A percentile compares a stretch with the other conserved stretches of the same genome.
These are phyloP conservation scores for Laetiporus sulphureus DNA, from an alignment of 1,284 basidiomycete genomes.

Conservation along the genomic window DNA sequence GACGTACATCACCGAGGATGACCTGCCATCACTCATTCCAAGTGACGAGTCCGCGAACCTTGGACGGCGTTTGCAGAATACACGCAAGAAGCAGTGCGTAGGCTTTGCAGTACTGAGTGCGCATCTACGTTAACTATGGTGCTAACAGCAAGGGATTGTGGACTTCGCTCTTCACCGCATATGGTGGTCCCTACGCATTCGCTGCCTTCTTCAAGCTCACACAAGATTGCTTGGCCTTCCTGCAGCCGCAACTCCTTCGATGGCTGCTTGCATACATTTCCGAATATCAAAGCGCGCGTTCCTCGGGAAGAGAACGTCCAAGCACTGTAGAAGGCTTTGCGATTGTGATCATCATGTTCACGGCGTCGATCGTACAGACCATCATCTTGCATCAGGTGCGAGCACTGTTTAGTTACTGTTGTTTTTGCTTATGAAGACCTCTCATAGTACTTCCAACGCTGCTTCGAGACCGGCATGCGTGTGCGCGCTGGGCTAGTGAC, in stretches of 20 bases:
- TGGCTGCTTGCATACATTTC: slow-evolving; percentile 80
- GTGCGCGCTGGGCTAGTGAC: slow-evolving; percentile 85
- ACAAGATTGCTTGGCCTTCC: slow-evolving; percentile 79
- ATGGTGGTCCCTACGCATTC: slow-evolving; percentile 70
- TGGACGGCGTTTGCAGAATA: slow-evolving; percentile 53
- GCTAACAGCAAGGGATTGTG: slow-evolving; percentile 49
- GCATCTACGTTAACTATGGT: neutral
- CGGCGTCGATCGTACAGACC: slow-evolving; percentile 71
- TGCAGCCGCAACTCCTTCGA: slow-evolving; percentile 86
- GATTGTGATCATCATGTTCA: slow-evolving; percentile 77
- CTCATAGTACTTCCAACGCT: slow-evolving; percentile 72
- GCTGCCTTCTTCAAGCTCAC: slow-evolving; percentile 67
- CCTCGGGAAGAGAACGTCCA: slow-evolving; percentile 20
- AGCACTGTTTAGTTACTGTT: too few species aligned
- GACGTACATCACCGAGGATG: slow-evolving; percentile 67
- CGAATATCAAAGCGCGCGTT: slow-evolving; percentile 52
- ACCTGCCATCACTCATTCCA: slow-evolving; percentile 63
- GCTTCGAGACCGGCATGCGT: slow-evolving; percentile 86
- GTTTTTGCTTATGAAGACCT: too few species aligned
- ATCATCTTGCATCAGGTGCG: slow-evolving; percentile 79
- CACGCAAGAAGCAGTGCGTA: slow-evolving; percentile 55
- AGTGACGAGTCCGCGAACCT: slow-evolving; percentile 72
- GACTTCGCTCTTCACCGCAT: slow-evolving; percentile 69
- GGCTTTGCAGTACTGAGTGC: neutral
- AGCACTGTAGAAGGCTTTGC: slow-evolving; percentile 60